Base-by-base conservation (phyloP, 495 filamentous ascomycete species). In the Aspergillus haitiensis region DNA sequence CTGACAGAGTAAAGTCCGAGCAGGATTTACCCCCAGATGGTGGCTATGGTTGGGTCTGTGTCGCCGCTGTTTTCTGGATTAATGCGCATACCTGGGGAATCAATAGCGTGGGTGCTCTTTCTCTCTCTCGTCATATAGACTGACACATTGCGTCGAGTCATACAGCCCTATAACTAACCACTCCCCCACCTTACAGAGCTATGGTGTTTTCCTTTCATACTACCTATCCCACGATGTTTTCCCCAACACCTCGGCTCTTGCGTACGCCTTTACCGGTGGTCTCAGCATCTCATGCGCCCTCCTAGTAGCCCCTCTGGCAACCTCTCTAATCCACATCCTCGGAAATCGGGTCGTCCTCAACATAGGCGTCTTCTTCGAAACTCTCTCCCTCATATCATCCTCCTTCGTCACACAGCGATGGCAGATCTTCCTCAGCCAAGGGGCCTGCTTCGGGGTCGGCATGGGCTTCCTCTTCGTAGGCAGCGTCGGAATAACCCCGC, bases 401-500 rank as follows among this genome's bases (percentile, higher is more conserved):
- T 88, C 85, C 9, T 92, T 90, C 58, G 81, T 85, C n/a, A 82
- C 75, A 7, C 67, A 82, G 42, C 79, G 87, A 64, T 92, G 87
- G 87, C 88, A 90, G 44, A 80, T 91, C 34, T 85, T 91, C 56
- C 81, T 95, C 3, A 84, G 82, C 53, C 90, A 94, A 68, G 91
- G 90, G 9, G 72, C 93, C 7, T 82, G 86, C 52, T 89, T 94
- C 59, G 90, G 91, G 32, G 69, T 85, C 44, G 91, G 88, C 0
- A 82, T 92, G 73, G 89, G 90, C 2, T 88, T 94, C 56, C 79
- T 86, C 16, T 96, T 91, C 71, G 88, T 87, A 7, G 80, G 84
- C 18, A 87, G 82, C 31, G 85, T 88, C 3, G 83, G 85, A 13
- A 83, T 93, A 12, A 78, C 88, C 1, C 84, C 89, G 3, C 89